Evolutionary conservation across 495 filamentous ascomycete genomes (phyloP).

Genomic region (Penicillium lagena): DNA sequence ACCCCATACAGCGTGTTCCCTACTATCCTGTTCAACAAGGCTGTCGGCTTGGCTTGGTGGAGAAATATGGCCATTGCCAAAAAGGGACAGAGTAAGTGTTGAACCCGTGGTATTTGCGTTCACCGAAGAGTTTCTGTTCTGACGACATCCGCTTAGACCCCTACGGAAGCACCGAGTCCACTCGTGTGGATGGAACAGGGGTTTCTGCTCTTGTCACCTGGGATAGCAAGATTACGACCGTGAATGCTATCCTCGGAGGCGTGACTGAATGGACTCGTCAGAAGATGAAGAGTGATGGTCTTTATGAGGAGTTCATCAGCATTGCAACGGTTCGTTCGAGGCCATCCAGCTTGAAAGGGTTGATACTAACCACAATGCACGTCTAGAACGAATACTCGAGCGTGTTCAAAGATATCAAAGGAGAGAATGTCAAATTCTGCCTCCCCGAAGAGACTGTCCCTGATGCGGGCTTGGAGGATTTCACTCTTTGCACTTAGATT

Average conservation of each 20-base stretch:
- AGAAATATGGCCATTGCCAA: slow-evolving; percentile 30
- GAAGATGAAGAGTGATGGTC: slow-evolving; percentile 26
- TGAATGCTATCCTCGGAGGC: slow-evolving; percentile 23
- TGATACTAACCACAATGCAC: not conserved
- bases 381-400: slow-evolving; percentile 18
- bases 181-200: slow-evolving; percentile 24
- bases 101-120: no score
- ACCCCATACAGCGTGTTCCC: slow-evolving; percentile 28
- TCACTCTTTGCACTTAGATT: slow-evolving; percentile 13
- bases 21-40: slow-evolving; percentile 18
- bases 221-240: slow-evolving; percentile 32
- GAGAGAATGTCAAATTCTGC: slow-evolving; percentile 23
- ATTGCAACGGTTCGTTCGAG: not conserved
- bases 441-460: slow-evolving; percentile 16
- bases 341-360: no score
- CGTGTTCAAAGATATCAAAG: slow-evolving; percentile 22
- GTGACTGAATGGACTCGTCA: slow-evolving; percentile 16
- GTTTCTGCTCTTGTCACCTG: slow-evolving; percentile 25
- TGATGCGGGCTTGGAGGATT: slow-evolving; percentile 19
- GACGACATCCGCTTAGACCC: slow-evolving; percentile 11
- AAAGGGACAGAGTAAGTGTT: slow-evolving; percentile 27
- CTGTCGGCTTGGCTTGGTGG: slow-evolving; percentile 31
- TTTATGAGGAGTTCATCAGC: slow-evolving; percentile 16
- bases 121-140: no score
- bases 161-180: slow-evolving; percentile 28